These are phyloP conservation scores for Hypomontagnella submonticulosa DNA, from an alignment of 495 filamentous ascomycete species.

Conservation along the genomic window DNA sequence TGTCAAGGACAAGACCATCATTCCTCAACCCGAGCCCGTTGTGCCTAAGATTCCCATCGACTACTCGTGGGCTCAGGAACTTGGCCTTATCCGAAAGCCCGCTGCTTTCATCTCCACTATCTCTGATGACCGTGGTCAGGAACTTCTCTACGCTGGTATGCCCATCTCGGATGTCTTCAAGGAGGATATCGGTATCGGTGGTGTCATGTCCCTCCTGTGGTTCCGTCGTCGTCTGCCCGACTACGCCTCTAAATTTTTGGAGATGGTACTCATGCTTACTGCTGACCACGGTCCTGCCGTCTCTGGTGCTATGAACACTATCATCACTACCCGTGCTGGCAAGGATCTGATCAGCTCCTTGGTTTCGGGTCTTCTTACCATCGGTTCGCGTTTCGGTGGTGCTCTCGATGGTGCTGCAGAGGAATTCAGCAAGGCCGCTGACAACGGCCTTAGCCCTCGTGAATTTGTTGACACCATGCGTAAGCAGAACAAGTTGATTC, in stretches of 20 bases:
- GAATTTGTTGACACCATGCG: conserved; percentile 99
- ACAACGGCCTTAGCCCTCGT: conserved; percentile 97
- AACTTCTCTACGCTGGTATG: conserved; percentile 98
- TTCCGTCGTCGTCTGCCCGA: conserved; percentile 97
- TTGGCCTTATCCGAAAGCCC: conserved; percentile 98
- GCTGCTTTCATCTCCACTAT: conserved; percentile 99
- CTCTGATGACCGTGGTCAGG: conserved; percentile 99
- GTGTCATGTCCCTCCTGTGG: conserved; percentile 99
- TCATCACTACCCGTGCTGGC: conserved; percentile 98
- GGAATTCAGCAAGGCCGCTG: conserved; percentile 97
- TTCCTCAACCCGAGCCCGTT: conserved; percentile 85
- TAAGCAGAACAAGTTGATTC: conserved; percentile 99
- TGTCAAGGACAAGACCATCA: conserved; percentile 83
- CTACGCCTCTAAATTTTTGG: conserved; percentile 97
- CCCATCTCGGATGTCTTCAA: conserved; percentile 99
- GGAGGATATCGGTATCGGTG: conserved; percentile 98
- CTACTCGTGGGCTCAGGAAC: conserved; percentile 99
- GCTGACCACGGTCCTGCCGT: conserved; percentile 99
- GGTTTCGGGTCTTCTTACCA: conserved; percentile 96
- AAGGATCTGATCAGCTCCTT: conserved; percentile 97
- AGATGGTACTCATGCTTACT: conserved; percentile 99
- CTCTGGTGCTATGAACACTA: conserved; percentile 99
- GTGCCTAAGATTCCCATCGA: conserved; percentile 99
- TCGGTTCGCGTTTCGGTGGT: conserved; percentile 98
- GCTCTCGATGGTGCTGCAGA: conserved; percentile 97